Conservation (phyloP, 169 alveolate species). For the Plasmodium vivax region DNA sequence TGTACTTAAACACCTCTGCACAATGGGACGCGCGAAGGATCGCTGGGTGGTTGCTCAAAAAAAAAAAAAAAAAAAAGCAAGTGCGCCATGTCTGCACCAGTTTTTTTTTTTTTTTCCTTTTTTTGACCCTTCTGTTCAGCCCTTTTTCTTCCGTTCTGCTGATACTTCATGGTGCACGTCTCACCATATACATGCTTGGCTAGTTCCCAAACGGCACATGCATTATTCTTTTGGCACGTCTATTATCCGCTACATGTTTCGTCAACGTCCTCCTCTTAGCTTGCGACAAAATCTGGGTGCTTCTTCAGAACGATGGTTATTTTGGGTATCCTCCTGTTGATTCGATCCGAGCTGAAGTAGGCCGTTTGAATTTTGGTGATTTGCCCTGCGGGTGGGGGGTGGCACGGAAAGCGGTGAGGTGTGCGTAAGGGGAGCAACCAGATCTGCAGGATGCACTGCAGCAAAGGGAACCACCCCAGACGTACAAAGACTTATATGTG, state of each 20-base stretch:
- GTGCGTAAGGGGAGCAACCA: no score
- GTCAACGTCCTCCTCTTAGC: neutral
- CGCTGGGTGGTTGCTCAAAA: neutral
- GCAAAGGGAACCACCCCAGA: neutral
- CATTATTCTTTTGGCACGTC: neutral
- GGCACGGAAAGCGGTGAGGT: neutral
- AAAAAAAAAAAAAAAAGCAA: no score
- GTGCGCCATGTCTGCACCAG: neutral
- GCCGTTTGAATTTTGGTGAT: constrained; percentile 79
- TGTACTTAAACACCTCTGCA: neutral
- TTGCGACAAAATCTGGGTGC: constrained; percentile 74
- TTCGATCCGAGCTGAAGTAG: constrained; percentile 79
- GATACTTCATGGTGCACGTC: neutral
- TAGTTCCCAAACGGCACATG: neutral
- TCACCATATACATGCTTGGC: neutral
- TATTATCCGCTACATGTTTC: neutral
- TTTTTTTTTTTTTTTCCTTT: neutral
- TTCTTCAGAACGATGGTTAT: constrained; percentile 75
- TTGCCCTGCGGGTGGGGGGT: constrained; percentile 65
- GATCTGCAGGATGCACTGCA: neutral
- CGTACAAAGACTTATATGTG: neutral
- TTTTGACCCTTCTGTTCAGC: neutral
- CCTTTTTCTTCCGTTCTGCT: neutral
- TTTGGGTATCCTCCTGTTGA: constrained; percentile 80
- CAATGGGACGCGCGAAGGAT: neutral